These are phyloP conservation scores for Neonectria faginata DNA, from an alignment of 2,329 filamentous ascomycete species.

Conservation along the genomic window DNA sequence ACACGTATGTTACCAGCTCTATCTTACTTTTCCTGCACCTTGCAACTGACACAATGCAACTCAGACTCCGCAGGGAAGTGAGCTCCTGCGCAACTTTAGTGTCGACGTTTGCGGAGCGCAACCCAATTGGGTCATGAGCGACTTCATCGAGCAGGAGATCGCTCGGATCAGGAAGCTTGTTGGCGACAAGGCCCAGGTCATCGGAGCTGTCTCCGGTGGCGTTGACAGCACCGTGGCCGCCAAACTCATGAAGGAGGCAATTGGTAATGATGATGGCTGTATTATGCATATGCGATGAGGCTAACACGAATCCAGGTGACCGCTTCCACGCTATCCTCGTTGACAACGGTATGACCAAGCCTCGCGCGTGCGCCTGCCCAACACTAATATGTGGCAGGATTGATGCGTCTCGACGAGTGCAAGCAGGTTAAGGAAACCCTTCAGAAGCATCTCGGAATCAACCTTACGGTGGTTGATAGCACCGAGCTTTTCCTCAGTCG, in stretches of 20 bases:
- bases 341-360: constrained; percentile 72
- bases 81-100: constrained; percentile 85
- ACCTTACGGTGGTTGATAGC: constrained; percentile 88
- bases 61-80: constrained; percentile 75
- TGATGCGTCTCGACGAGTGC: constrained; percentile 89
- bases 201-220: constrained; percentile 19
- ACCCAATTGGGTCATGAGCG: constrained; percentile 86
- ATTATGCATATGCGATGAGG: too few relatives aligned
- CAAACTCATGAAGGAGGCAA: constrained; percentile 87
- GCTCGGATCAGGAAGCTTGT: constrained; percentile 83
- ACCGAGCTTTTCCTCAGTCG: constrained; percentile 80
- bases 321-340: constrained; percentile 89
- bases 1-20: constrained; percentile 38
- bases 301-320: constrained; percentile 53
- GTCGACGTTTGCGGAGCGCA: constrained; percentile 82
- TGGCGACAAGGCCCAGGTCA: constrained; percentile 79
- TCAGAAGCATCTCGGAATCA: constrained; percentile 84
- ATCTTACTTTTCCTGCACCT: neutral
- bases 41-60: constrained; percentile 49
- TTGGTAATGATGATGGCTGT: constrained; percentile 62
- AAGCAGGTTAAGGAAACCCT: constrained; percentile 84
- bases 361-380: constrained; percentile 27
- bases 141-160: constrained; percentile 86
- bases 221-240: constrained; percentile 78
- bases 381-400: constrained; percentile 45